Base-by-base conservation (phyloP, 495 filamentous ascomycete species). In the Cudoniella acicularis region DNA sequence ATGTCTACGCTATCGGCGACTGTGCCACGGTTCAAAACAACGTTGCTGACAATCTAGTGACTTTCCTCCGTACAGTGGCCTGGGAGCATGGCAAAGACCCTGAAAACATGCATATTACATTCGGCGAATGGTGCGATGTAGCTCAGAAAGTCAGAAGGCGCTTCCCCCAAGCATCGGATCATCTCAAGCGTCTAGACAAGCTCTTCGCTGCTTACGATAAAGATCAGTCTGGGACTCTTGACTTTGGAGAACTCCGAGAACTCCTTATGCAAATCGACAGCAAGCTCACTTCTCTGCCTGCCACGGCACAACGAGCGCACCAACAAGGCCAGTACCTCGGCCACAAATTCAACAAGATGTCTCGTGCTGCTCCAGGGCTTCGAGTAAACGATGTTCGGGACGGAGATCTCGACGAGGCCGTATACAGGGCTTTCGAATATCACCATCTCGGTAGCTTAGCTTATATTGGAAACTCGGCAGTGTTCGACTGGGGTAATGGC, bases 1-100 rank as follows among this genome's bases (percentile, higher is more conserved):
- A 97, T 65, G 90, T 99, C 26, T 99, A 99, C 69, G 91, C 91
- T 49, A 90, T 99, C 53, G 95, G 95, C n/a, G 95, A 99, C 72
- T 97, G 94, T 75, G 77, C 88, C 11, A 98, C 94, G 0, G 95
- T 98, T 0, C 95, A 98, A 66, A 98, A 98, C 76, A 98, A 98
- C 67, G 75, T 96, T 4, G 88, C 90, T 21, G 87, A 89, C 60
- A 86, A 96, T 76, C 84, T 98, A 61, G 77, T 96, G 49, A 82
- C 82, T 16, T 98, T 98, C 74, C 78, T 98, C 8, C 91, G 92
- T 57, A 92, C 84, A 3, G 80, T 96, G 13, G 92, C 94, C 24
- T 97, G 89, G 87, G 91, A 96, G 70, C 90, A 88, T 59, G 92
- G 91, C 69, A 86, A 84, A 42, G 89, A 98, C 67, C 92, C 93